Evolutionary conservation across 208 protist species (phyloP), one percentile per base, ranked within the genome.

Genomic region (Entamoeba moshkovskii): DNA sequence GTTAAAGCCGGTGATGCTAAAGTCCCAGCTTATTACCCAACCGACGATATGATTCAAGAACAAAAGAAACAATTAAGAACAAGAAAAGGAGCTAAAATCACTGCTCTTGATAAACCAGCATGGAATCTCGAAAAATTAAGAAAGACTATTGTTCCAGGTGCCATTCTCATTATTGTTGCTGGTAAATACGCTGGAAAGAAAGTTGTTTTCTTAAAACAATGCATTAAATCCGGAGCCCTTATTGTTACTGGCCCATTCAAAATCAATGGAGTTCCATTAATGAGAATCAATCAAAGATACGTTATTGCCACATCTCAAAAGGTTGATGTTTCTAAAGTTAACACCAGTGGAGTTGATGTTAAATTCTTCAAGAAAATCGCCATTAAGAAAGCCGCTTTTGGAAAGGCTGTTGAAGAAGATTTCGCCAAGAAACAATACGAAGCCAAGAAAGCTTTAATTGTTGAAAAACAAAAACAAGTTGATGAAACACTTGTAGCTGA

Each of bases 281-380:
- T 98, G 93, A 97, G 98, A 95, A 97, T 99, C 48, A 97, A 99
- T 96, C 98, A 98, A 95, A 96, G 97, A 94, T 99, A 98, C 96
- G 97, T 99, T 94, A 98, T 99, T 94, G 98, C 98, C 93, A 99
- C 98, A 85, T 98, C 97, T 94, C 99, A 98, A 92, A 98, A 98
- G 96, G 95, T 99, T 29, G 97, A 99, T 93, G 94, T 99, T 59
- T 96, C 95, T 48, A 52, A 92, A 93, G 96, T 99, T 52, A 96
- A 98, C 94, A 96, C 97, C 47, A 92, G 48, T 46, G 95, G 59
- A n/a, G n/a, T 73, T 11, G 59, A 73, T 73, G 18, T 73, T 2
- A 73, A 42, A 38, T 73, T 73, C 59, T 73, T 73, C 59, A 73
- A 73, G 22, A 73, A 73, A 22, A 73, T 42, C 29, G n/a, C 59